Percentiles rank a stretch among this genome's conserved stretches.
Evolutionary conservation across 176 grass and related monocot genomes (phyloP).

Genomic region (Cenchrus purpureus): DNA sequence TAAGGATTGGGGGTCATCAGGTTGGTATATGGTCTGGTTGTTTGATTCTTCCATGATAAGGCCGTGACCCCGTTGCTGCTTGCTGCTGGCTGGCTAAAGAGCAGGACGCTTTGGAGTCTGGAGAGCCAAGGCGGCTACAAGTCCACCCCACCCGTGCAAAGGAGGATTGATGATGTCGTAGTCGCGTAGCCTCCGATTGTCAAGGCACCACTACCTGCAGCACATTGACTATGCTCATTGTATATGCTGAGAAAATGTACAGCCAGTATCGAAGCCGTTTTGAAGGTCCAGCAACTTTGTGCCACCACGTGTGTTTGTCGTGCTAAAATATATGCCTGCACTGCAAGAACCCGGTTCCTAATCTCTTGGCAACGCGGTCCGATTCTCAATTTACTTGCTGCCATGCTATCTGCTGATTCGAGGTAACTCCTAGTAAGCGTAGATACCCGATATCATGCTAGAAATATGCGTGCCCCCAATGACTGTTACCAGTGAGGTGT

Average conservation of each 20-base stretch:
- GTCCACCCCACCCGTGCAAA: neutral
- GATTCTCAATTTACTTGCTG: neutral
- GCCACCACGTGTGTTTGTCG: no score
- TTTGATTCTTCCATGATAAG: constrained; percentile 15
- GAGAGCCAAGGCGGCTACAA: neutral
- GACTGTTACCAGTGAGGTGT: no score
- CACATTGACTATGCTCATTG: neutral
- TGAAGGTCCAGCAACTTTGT: neutral
- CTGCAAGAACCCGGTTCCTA: no score
- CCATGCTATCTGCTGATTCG: no score
- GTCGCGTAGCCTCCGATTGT: neutral
- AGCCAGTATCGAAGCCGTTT: neutral
- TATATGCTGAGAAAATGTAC: neutral
- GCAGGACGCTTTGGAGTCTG: neutral
- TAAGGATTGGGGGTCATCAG: constrained; percentile 7
- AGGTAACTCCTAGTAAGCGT: neutral
- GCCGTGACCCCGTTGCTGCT: neutral
- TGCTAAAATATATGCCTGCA: neutral
- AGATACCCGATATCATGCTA: neutral
- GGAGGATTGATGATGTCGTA: neutral
- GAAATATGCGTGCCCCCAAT: neutral
- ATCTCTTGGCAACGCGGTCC: neutral
- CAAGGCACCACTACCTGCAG: neutral
- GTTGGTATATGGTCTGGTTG: neutral
- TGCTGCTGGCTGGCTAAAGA: neutral